Base-by-base conservation (phyloP, 2,329 filamentous ascomycete species). In the Trichoderma sp. region DNA sequence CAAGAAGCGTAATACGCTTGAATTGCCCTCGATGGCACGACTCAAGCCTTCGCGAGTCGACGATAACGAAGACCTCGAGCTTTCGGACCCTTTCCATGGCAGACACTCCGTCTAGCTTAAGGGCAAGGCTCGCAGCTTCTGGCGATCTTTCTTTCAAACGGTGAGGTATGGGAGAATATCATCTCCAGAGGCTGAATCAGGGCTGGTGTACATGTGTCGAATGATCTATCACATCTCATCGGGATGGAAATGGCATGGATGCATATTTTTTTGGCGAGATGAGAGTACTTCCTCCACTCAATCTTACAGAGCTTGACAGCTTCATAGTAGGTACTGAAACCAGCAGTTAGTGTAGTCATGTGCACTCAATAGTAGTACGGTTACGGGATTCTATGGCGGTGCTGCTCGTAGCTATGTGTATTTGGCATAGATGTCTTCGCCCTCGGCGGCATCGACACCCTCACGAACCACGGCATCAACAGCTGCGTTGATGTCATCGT, bases 371-470 rank as follows among this genome's bases (percentile, higher is more conserved):
- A 52, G n/a, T 39, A 54, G 52, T 59, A 48, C 15, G 24, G 21
- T 28, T 26, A 43, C 47, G 7, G 26, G n/a, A 21, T 60, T 15
- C 4, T 21, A 15, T 19, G 5, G 7, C 14, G 45, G 14, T 44
- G 30, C 7, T 6, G 34, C 34, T 21, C 34, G 19, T 7, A 6
- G 30, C 41, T 47, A 63, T 6, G 41, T 26, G 50, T 70, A 72
- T 10, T 67, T 67, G 7, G 67, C 63, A 63, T 75, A 74, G 10
- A 80, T 71, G 5, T 71, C 73, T 70, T 88, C 85, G 0, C 84
- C 85, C 71, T 86, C 83, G 0, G 81, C 78, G 57, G 77, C 76
- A 72, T 87, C 78, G 2, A 86, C 77, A 1, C 80, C 78, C 5
- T 85, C 81, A 41, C 72, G 77, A 3, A 86, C 74, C 10, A 81